Evolutionary conservation across 2,329 filamentous ascomycete species (phyloP).

Genomic region (Aspergillus clavatus): DNA sequence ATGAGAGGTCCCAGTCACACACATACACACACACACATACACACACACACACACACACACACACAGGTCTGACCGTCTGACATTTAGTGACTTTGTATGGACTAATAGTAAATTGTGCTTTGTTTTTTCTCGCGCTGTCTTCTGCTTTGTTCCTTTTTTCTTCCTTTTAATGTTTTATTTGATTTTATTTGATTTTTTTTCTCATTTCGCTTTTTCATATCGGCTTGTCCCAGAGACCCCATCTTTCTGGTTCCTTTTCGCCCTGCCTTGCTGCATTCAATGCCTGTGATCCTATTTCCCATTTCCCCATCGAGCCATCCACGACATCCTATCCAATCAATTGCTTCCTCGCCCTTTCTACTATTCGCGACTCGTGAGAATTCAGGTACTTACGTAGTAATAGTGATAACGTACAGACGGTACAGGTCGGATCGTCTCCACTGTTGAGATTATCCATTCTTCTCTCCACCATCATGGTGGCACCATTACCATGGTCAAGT

Average conservation of each 20-base stretch:
- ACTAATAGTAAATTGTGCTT: too few species aligned
- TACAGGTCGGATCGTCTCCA: constrained; percentile 18
- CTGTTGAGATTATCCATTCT: constrained; percentile 10
- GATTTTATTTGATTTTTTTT: too few species aligned
- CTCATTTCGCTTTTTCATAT: constrained; percentile 7
- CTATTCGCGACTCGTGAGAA: not conserved
- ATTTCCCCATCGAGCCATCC: constrained; percentile 1
- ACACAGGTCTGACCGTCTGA: too few species aligned
- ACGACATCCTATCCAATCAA: constrained; percentile 8
- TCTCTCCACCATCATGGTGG: constrained; percentile 1
- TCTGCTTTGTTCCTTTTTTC: too few species aligned
- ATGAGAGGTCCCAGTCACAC: constrained; percentile 9
- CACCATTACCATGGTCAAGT: constrained; percentile 5
- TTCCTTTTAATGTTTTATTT: too few species aligned
- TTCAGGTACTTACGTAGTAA: too few species aligned
- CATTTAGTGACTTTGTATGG: too few species aligned
- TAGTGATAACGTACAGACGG: too few species aligned
- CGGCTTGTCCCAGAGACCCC: constrained; percentile 10
- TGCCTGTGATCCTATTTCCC: constrained; percentile 5
- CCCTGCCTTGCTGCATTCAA: not conserved
- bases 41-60: too few species aligned
- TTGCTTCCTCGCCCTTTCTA: too few species aligned
- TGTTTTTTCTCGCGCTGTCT: too few species aligned
- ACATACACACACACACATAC: too few species aligned
- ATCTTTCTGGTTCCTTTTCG: constrained; percentile 9